Evolutionary conservation across 306 rosid species (phyloP).

Genomic region (Acacia crassicarpa): DNA sequence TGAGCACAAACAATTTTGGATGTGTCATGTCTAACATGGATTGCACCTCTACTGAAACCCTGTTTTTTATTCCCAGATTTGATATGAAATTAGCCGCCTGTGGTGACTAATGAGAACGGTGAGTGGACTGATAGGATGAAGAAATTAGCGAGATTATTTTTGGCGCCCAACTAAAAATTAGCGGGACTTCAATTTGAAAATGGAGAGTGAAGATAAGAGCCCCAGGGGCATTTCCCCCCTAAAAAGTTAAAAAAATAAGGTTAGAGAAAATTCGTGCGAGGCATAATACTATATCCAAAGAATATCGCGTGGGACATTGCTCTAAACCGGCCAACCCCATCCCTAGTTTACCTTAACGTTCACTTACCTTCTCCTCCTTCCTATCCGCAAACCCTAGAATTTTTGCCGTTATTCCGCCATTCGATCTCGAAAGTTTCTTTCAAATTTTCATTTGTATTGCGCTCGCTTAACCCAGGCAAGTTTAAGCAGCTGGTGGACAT

Average conservation of each 20-base stretch:
- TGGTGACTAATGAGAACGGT: background rate
- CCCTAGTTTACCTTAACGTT: background rate
- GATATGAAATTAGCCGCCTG: background rate
- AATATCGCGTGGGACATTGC: background rate
- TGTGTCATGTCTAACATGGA: too few relatives aligned
- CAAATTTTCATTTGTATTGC: background rate
- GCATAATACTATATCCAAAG: background rate
- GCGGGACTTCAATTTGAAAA: background rate
- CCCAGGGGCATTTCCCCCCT: background rate
- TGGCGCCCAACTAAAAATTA: background rate
- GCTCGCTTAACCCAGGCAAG: slow-evolving; percentile 39
- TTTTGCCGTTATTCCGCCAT: background rate
- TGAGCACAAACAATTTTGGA: too few relatives aligned
- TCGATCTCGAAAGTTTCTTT: background rate
- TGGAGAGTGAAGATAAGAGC: background rate
- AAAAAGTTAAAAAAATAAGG: background rate
- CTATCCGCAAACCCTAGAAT: slow-evolving; percentile 46
- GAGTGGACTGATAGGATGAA: background rate
- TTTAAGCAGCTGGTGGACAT: background rate
- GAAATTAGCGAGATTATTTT: background rate
- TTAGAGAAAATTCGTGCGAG: background rate
- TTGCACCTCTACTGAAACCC: too few relatives aligned
- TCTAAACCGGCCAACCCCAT: background rate
- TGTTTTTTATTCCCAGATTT: background rate
- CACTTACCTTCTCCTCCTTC: background rate